A percentile compares a stretch with the other conserved stretches of the same genome.
phyloP scores from a whole-genome alignment of 768 basidiomycete genomes.

The Collybiopsis confluens region DNA sequence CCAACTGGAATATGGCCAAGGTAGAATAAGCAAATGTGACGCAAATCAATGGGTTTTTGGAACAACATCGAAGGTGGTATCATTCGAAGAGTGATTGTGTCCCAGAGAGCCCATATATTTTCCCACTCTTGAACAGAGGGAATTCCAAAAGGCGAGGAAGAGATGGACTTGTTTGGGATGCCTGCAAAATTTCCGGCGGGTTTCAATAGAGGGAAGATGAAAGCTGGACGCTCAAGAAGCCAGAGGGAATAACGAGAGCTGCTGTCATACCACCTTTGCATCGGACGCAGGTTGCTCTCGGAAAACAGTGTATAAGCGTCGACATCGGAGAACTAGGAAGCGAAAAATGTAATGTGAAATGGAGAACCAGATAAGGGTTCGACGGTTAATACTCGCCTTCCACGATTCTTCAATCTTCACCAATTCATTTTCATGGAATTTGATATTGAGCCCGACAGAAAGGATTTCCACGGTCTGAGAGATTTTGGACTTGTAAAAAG shows the following conservation, averaged over 20 bases:
- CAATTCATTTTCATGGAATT: constrained; percentile 68
- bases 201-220: constrained; percentile 64
- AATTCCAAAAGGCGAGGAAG: constrained; percentile 52
- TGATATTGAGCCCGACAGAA: constrained; percentile 34
- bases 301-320: constrained; percentile 72
- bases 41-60: constrained; percentile 87
- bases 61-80: constrained; percentile 82
- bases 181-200: constrained; percentile 21
- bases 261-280: constrained; percentile 83
- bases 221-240: constrained; percentile 84
- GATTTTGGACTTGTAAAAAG: constrained; percentile 69
- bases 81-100: constrained; percentile 79
- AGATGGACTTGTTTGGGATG: constrained; percentile 19
- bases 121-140: constrained; percentile 80
- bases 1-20: constrained; percentile 77
- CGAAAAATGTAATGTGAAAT: too few species aligned
- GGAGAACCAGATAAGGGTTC: background rate
- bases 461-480: constrained; percentile 57
- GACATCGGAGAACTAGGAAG: constrained; percentile 73
- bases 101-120: constrained; percentile 85
- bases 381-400: constrained; percentile 67
- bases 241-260: constrained; percentile 75
- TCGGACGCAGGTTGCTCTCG: constrained; percentile 71
- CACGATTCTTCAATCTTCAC: constrained; percentile 83
- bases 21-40: constrained; percentile 98